Conservation (phyloP, 164 flowering plant species). For the Liriodendron chinense region DNA sequence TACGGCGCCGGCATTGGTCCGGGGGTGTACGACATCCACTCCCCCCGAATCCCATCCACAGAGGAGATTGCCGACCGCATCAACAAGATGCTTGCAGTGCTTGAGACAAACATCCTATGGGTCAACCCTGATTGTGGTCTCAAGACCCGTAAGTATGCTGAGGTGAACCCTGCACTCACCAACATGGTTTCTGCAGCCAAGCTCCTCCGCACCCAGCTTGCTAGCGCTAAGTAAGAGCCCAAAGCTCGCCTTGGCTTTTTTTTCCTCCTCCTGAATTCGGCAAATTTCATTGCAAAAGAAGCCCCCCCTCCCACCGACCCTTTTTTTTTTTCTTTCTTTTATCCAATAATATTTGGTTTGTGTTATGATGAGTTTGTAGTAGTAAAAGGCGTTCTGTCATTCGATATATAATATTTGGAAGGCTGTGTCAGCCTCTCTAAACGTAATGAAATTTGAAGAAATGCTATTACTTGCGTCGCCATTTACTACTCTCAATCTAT, state of each 20-base stretch:
- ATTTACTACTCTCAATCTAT: too few species aligned
- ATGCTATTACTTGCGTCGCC: too few species aligned
- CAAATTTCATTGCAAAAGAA: too few species aligned
- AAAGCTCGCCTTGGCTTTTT: background rate
- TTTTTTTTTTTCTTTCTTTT: too few species aligned
- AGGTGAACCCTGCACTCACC: conserved; percentile 84
- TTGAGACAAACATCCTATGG: conserved; percentile 88
- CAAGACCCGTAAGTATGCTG: conserved; percentile 88
- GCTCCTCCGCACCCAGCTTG: conserved; percentile 69
- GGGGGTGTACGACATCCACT: conserved; percentile 95
- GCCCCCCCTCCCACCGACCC: too few species aligned
- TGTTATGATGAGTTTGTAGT: too few species aligned
- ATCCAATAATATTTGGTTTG: too few species aligned
- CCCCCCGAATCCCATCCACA: conserved; percentile 84
- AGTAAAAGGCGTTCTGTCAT: too few species aligned
- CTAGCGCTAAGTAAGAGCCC: conserved; percentile 60
- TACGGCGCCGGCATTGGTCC: conserved; percentile 98
- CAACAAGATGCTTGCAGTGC: conserved; percentile 94
- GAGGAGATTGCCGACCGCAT: conserved; percentile 88
- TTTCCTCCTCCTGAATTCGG: too few species aligned
- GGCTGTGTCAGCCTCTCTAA: too few species aligned
- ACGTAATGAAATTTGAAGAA: too few species aligned
- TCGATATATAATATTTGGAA: too few species aligned
- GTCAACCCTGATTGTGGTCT: conserved; percentile 98
- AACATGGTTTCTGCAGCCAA: conserved; percentile 91